Evolutionary conservation across 495 filamentous ascomycete genomes (phyloP).

Genomic region (Neurospora africana): DNA sequence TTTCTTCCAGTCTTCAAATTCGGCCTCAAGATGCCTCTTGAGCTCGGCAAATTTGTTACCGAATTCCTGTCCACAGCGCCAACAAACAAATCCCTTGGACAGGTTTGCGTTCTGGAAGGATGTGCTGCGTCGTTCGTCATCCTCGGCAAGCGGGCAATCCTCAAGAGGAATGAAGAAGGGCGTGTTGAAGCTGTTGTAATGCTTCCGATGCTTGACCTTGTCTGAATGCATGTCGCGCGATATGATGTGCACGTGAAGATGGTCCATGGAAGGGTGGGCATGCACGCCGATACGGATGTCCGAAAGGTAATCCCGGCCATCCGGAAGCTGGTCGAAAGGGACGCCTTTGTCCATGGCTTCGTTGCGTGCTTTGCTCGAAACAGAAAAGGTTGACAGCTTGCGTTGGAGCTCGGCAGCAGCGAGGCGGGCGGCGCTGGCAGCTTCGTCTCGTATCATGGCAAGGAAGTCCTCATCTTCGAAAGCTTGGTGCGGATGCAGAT

Average conservation of each 20-base stretch:
- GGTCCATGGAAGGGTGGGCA: conserved; percentile 80
- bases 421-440: conserved; percentile 46
- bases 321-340: conserved; percentile 42
- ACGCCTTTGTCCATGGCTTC: conserved; percentile 33
- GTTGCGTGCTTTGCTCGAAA: conserved; percentile 43
- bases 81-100: conserved; percentile 58
- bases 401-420: conserved; percentile 71
- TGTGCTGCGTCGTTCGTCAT: conserved; percentile 50
- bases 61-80: conserved; percentile 73
- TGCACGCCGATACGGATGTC: conserved; percentile 75
- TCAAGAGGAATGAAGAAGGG: conserved; percentile 76
- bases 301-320: conserved; percentile 65
- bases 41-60: conserved; percentile 58
- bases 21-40: conserved; percentile 69
- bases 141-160: conserved; percentile 61
- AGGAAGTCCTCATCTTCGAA: conserved; percentile 66
- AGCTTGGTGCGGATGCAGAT: conserved; percentile 67
- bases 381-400: conserved; percentile 52
- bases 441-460: conserved; percentile 48
- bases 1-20: conserved; percentile 74
- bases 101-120: conserved; percentile 43
- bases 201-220: conserved; percentile 65
- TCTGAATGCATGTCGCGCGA: conserved; percentile 61
- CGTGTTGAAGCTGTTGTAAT: conserved; percentile 88
- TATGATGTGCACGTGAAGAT: conserved; percentile 85